A percentile compares a stretch with the other conserved stretches of the same genome.
These are phyloP conservation scores for Malassezia pachydermatis DNA, from an alignment of 1,284 basidiomycete species.

Conservation along the genomic window DNA sequence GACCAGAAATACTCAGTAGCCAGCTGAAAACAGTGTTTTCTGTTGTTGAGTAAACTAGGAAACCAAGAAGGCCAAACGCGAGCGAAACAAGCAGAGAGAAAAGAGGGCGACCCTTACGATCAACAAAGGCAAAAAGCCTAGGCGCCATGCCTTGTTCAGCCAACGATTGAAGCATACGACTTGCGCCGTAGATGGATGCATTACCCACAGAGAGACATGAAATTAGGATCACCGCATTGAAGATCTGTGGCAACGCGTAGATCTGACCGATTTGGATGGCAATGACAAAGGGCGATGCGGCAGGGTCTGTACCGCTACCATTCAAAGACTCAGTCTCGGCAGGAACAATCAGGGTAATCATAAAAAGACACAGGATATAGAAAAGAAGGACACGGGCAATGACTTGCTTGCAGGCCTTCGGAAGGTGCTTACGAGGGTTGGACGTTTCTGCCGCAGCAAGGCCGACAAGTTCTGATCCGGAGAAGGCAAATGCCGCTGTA, in stretches of 20 bases:
- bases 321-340: slow-evolving; percentile 23
- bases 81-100: slow-evolving; percentile 47
- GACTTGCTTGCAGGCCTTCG: slow-evolving; percentile 50
- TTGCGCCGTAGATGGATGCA: slow-evolving; percentile 49
- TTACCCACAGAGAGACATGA: slow-evolving; percentile 49
- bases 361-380: slow-evolving; percentile 53
- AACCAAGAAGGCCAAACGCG: slow-evolving; percentile 35
- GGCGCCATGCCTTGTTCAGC: slow-evolving; percentile 50
- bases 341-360: slow-evolving; percentile 55
- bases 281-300: slow-evolving; percentile 53
- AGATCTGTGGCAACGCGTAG: slow-evolving; percentile 50
- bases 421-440: slow-evolving; percentile 50
- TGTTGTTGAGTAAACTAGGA: slow-evolving; percentile 28
- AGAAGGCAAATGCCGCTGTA: slow-evolving; percentile 28
- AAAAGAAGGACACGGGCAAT: slow-evolving; percentile 51
- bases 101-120: slow-evolving; percentile 53
- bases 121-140: slow-evolving; percentile 49
- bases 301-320: slow-evolving; percentile 38
- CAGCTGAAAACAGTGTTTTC: slow-evolving; percentile 32
- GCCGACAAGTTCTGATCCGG: slow-evolving; percentile 56
- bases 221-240: slow-evolving; percentile 51
- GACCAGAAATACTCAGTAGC: slow-evolving; percentile 52
- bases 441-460: slow-evolving; percentile 56
- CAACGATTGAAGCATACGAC: slow-evolving; percentile 47
- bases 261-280: slow-evolving; percentile 50